These are phyloP conservation scores for Piedraia hortae DNA, from an alignment of 2,329 filamentous ascomycete species.

Conservation along the genomic window DNA sequence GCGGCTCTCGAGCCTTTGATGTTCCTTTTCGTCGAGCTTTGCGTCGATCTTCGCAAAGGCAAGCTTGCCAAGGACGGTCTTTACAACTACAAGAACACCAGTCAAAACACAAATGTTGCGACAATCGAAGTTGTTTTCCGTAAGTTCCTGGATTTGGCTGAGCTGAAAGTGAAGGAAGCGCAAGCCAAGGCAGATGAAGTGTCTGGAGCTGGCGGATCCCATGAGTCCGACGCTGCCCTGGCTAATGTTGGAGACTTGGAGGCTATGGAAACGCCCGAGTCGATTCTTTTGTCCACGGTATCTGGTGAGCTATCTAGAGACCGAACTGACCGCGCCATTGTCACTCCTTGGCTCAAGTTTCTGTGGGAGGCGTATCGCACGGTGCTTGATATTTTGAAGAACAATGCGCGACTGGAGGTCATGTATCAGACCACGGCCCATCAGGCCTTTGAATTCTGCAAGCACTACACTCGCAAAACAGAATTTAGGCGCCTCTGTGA, in stretches of 20 bases:
- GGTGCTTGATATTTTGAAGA: constrained; percentile 92
- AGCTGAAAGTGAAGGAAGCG: constrained; percentile 83
- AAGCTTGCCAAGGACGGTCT: constrained; percentile 96
- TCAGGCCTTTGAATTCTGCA: constrained; percentile 96
- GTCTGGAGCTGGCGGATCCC: constrained; percentile 56
- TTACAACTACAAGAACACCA: constrained; percentile 99
- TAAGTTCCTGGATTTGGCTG: constrained; percentile 91
- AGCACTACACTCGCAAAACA: constrained; percentile 94
- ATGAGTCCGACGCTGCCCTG: constrained; percentile 33
- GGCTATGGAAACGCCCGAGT: constrained; percentile 91
- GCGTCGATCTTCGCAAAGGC: constrained; percentile 89
- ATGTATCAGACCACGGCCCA: constrained; percentile 97
- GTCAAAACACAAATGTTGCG: constrained; percentile 92
- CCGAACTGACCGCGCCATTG: constrained; percentile 89
- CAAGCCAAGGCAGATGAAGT: constrained; percentile 91
- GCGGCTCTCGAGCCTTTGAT: constrained; percentile 91
- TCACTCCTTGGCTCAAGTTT: constrained; percentile 98
- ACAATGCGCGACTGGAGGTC: constrained; percentile 89
- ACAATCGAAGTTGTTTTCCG: constrained; percentile 96
- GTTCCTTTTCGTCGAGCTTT: constrained; percentile 89
- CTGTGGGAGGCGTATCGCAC: constrained; percentile 98
- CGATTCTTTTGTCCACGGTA: constrained; percentile 87
- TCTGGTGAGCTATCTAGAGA: constrained; percentile 94
- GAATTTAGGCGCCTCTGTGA: constrained; percentile 97
- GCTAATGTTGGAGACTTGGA: constrained; percentile 80